phyloP scores from a whole-genome alignment of 331 rosid genomes.

The Malus hybrid region DNA sequence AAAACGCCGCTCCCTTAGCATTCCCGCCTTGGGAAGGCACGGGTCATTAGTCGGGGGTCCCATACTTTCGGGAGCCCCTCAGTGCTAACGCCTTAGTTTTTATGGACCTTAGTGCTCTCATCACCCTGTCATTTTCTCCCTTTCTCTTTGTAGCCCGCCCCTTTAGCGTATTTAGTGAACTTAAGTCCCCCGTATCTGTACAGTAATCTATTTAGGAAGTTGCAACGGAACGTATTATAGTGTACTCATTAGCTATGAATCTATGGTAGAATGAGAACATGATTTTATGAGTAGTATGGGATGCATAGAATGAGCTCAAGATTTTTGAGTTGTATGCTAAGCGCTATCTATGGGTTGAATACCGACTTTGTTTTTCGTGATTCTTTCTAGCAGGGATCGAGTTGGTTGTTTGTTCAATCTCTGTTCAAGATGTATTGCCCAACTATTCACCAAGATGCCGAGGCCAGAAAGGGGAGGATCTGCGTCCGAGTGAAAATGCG shows the following conservation, averaged over 20 bases:
- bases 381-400: not conserved
- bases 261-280: not conserved
- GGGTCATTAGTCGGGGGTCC: slow-evolving; percentile 50
- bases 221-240: not conserved
- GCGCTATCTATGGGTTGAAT: not conserved
- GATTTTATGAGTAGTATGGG: not conserved
- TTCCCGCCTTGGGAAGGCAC: slow-evolving; percentile 64
- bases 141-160: not conserved
- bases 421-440: not conserved
- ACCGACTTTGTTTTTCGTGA: not conserved
- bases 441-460: not conserved
- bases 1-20: slow-evolving; percentile 71
- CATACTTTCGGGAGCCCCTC: slow-evolving; percentile 70
- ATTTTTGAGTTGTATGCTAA: not conserved
- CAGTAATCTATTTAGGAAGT: not conserved
- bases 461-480: not conserved
- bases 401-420: not conserved
- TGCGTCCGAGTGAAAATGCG: not conserved
- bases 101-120: not conserved
- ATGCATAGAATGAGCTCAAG: not conserved
- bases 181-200: not conserved
- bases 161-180: not conserved
- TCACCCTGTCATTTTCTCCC: not conserved
- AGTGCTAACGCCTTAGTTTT: slow-evolving; percentile 32
- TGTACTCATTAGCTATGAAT: not conserved